Conservation (phyloP, 2,329 filamentous ascomycete genomes). For the Venturia aucupariae region DNA sequence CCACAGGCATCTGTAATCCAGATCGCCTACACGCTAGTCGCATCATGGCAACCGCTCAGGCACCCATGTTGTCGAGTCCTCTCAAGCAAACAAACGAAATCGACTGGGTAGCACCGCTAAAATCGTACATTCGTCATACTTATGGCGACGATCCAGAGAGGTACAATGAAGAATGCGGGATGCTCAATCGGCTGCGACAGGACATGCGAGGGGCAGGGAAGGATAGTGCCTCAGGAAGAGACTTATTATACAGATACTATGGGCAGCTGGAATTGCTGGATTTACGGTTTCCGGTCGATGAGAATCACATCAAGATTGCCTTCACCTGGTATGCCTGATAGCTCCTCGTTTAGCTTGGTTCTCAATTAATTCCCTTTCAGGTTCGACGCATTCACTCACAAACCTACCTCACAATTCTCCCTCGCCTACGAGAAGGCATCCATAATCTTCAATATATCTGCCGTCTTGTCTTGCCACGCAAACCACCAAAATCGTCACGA, state of each 20-base stretch:
- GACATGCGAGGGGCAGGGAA: slow-evolving; percentile 97
- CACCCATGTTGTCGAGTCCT: slow-evolving; percentile 91
- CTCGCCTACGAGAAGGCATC: slow-evolving; percentile 97
- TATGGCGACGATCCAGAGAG: slow-evolving; percentile 96
- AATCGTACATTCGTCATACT: slow-evolving; percentile 83
- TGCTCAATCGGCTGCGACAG: slow-evolving; percentile 88
- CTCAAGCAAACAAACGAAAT: slow-evolving; percentile 94
- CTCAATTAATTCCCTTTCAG: slow-evolving; percentile 35
- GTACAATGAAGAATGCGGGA: slow-evolving; percentile 90
- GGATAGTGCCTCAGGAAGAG: slow-evolving; percentile 86
- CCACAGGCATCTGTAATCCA: not conserved
- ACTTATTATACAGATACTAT: slow-evolving; percentile 94
- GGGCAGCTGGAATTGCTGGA: slow-evolving; percentile 93
- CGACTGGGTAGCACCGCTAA: slow-evolving; percentile 90
- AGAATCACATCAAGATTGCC: slow-evolving; percentile 97
- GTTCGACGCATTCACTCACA: slow-evolving; percentile 99
- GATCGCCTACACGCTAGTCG: not conserved
- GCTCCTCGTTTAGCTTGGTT: not conserved
- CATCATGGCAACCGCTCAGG: slow-evolving; percentile 58
- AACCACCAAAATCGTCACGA: slow-evolving; percentile 86
- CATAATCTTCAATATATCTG: slow-evolving; percentile 99
- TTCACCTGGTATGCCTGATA: slow-evolving; percentile 72
- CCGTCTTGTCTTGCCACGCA: slow-evolving; percentile 91
- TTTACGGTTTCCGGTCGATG: slow-evolving; percentile 90
- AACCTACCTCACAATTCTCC: slow-evolving; percentile 92